A percentile compares a stretch with the other conserved stretches of the same genome.
Evolutionary conservation across 495 filamentous ascomycete genomes (phyloP).

Genomic region (Hypomontagnella monticulosa): DNA sequence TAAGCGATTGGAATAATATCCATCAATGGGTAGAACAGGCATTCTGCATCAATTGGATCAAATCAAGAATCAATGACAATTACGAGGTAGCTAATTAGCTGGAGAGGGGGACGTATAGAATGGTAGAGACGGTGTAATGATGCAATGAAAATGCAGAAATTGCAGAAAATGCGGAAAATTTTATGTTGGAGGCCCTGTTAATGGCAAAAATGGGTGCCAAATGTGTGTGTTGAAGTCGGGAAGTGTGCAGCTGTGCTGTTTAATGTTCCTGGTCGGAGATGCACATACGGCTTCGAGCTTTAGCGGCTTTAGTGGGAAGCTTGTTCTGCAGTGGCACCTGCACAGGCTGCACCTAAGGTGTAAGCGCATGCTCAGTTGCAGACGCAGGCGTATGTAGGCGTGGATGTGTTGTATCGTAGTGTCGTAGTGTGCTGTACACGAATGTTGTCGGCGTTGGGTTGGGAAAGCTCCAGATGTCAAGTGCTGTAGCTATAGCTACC

Average conservation of each 20-base stretch:
- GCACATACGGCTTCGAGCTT: slow-evolving; percentile 6
- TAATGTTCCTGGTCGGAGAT: slow-evolving; percentile 12
- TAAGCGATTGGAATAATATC: background rate
- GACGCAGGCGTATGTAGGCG: background rate
- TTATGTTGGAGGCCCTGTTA: background rate
- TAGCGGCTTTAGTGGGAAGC: slow-evolving; percentile 18
- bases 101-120: background rate
- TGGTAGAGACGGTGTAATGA: slow-evolving; percentile 6
- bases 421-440: background rate
- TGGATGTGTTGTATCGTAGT: slow-evolving; percentile 11
- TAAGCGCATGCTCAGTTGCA: too few relatives aligned
- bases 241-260: background rate
- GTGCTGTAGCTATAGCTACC: too few relatives aligned
- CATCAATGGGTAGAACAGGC: too few relatives aligned
- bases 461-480: too few relatives aligned
- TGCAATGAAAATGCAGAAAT: slow-evolving; percentile 15
- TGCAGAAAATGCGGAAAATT: background rate
- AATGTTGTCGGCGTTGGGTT: too few relatives aligned
- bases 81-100: background rate
- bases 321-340: slow-evolving; percentile 23
- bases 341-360: slow-evolving; percentile 21
- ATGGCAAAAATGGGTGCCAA: background rate
- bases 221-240: background rate
- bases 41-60: too few relatives aligned
- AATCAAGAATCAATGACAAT: too few relatives aligned